Percentiles rank a stretch among this genome's conserved stretches.
These are phyloP conservation scores for Fistulifera solaris DNA, from an alignment of 108 stramenopile species.

Conservation along the genomic window DNA sequence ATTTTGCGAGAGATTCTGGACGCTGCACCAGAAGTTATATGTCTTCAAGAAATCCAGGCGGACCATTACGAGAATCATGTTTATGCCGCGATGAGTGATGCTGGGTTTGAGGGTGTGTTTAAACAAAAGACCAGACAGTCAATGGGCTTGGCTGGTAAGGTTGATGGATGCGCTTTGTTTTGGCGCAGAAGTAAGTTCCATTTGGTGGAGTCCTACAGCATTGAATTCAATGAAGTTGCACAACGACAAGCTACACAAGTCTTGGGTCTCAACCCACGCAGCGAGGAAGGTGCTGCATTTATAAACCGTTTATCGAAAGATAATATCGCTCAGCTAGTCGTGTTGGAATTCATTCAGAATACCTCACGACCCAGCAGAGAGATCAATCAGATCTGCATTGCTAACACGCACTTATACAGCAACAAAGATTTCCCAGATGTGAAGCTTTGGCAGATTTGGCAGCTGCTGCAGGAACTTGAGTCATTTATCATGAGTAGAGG, in stretches of 20 bases:
- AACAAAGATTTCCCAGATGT: slow-evolving; percentile 97
- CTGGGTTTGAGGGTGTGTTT: slow-evolving; percentile 94
- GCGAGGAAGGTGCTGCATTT: slow-evolving; percentile 78
- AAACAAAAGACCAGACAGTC: slow-evolving; percentile 95
- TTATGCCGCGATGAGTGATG: slow-evolving; percentile 78
- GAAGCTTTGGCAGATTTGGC: slow-evolving; percentile 97
- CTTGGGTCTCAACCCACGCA: slow-evolving; percentile 68
- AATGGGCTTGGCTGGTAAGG: slow-evolving; percentile 92
- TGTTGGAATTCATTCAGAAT: slow-evolving; percentile 80
- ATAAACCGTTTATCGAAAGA: slow-evolving; percentile 92
- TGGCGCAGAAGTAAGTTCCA: slow-evolving; percentile 91
- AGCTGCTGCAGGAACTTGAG: slow-evolving; percentile 89
- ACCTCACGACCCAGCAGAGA: slow-evolving; percentile 30
- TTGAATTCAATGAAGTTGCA: slow-evolving; percentile 96
- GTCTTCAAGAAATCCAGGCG: slow-evolving; percentile 97
- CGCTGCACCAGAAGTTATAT: slow-evolving; percentile 91
- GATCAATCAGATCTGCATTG: slow-evolving; percentile 87
- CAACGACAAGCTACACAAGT: slow-evolving; percentile 82
- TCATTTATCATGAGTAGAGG: slow-evolving; percentile 79
- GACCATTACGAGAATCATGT: slow-evolving; percentile 93
- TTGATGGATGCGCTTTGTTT: slow-evolving; percentile 99
- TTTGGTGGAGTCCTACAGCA: slow-evolving; percentile 89
- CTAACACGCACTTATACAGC: slow-evolving; percentile 97
- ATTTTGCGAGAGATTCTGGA: slow-evolving; percentile 92
- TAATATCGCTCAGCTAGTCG: slow-evolving; percentile 95